Base-by-base conservation (phyloP, 2,329 filamentous ascomycete genomes). In the Hypocrella siamensis region DNA sequence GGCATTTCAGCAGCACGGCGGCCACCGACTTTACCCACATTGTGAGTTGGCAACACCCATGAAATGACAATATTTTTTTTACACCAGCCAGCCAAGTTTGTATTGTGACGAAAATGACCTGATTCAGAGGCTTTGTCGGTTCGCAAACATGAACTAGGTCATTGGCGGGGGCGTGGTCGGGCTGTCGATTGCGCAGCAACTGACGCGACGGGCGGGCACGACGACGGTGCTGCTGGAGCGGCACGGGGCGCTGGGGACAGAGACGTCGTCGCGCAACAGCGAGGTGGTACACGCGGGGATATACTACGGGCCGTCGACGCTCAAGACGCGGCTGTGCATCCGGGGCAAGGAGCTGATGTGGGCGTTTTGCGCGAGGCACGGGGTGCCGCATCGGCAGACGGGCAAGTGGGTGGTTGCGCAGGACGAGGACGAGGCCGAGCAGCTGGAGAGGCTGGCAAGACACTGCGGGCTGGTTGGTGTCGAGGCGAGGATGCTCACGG, bases 351-450 rank as follows among this genome's bases (percentile, higher is more conserved):
- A 76, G 19, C 63, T 84, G 51, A 63, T 96, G 36, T 98, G 98
- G 56, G 65, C 63, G 4, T 70, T 93, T 26, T 94, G 88, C 60
- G 55, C 59, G 5, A 58, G 58, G 35, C 61, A 81, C 45, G 54
- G 56, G 35, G 79, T 98, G 31, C 72, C 73, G 0, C 70, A 90
- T 56, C 65, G 65, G 33, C 78, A 78, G 49, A 80, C 75, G 17
- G 85, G 85, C 37, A 96, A 94, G 61, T 94, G 88, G 86, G 80
- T 96, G 45, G 81, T 96, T 2, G 88, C 88, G 1, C 90, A 96
- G 59, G 79, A 75, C 32, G 63, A 65, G 2, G 58, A 57, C 29
- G 82, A 96, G 59, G 67, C 70, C 48, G 65, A 60, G n/a, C 72
- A 71, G 28, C 70, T 69, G 3, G 55, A 75, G 41, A 51, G 47